These are phyloP conservation scores for Aspergillus nidulans DNA, from an alignment of 495 filamentous ascomycete genomes.

Conservation along the genomic window DNA sequence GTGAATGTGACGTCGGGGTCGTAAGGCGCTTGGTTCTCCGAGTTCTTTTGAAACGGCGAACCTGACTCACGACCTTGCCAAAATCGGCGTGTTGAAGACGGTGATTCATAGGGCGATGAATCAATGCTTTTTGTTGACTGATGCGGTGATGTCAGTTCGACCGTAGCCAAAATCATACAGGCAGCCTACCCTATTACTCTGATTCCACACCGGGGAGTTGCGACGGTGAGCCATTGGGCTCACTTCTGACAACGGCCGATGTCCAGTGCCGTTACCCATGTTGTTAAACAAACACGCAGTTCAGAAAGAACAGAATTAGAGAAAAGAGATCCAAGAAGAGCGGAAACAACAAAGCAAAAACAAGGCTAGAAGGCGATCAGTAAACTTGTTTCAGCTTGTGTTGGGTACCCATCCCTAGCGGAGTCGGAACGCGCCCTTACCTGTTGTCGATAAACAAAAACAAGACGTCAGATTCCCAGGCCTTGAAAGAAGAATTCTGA, in stretches of 20 bases:
- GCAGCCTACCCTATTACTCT: slow-evolving; percentile 55
- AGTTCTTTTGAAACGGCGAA: slow-evolving; percentile 56
- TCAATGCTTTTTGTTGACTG: slow-evolving; percentile 53
- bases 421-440: slow-evolving; percentile 19
- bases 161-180: slow-evolving; percentile 24
- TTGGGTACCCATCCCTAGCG: slow-evolving; percentile 19
- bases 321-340: neutral
- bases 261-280: slow-evolving; percentile 38
- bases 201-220: slow-evolving; percentile 77
- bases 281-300: slow-evolving; percentile 15
- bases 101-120: slow-evolving; percentile 67
- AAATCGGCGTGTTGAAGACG: slow-evolving; percentile 72
- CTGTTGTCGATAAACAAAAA: slow-evolving; percentile 15
- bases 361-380: slow-evolving; percentile 13
- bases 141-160: slow-evolving; percentile 8
- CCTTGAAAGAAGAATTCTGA: neutral
- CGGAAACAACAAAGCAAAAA: slow-evolving; percentile 12
- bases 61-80: slow-evolving; percentile 74
- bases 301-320: neutral
- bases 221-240: slow-evolving; percentile 52
- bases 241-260: slow-evolving; percentile 52
- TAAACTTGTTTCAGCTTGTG: slow-evolving; percentile 11
- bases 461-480: neutral
- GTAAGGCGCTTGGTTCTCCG: slow-evolving; percentile 63
- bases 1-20: slow-evolving; percentile 59